Conservation (phyloP, 163 green algal species). For the Prototheca cutis region DNA sequence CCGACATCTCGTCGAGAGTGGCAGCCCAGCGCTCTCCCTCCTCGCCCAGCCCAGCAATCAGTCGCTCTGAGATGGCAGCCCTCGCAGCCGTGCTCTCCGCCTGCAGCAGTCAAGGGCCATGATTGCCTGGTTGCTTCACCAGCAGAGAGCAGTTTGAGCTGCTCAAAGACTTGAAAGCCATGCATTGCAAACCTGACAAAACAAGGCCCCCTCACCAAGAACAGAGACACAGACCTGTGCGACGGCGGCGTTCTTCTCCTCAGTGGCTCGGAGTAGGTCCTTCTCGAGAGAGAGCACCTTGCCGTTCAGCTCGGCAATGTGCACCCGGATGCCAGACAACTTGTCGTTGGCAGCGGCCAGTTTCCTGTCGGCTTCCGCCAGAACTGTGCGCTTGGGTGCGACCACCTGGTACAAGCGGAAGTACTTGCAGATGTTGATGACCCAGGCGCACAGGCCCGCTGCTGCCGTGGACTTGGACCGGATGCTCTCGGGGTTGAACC, state of each 20-base stretch:
- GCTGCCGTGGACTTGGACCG: constrained; percentile 76
- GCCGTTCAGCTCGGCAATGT: constrained; percentile 77
- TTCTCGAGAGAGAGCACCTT: constrained; percentile 73
- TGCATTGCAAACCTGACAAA: no score
- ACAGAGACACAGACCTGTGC: constrained; percentile 49
- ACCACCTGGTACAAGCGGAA: constrained; percentile 93
- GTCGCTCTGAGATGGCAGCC: constrained; percentile 72
- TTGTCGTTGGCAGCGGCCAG: constrained; percentile 78
- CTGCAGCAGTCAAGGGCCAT: constrained; percentile 24
- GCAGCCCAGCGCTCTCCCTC: constrained; percentile 82
- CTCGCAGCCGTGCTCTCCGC: constrained; percentile 78
- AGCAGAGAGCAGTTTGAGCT: no score
- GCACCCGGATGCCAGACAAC: constrained; percentile 67
- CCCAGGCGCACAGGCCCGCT: constrained; percentile 82
- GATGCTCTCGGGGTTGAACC: constrained; percentile 80
- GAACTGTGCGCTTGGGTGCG: constrained; percentile 71
- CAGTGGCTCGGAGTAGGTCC: constrained; percentile 63
- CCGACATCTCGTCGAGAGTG: constrained; percentile 56
- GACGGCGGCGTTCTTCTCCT: constrained; percentile 84
- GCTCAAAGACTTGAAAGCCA: no score
- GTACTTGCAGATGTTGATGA: constrained; percentile 94
- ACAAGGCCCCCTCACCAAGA: no score
- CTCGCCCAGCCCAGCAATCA: constrained; percentile 80
- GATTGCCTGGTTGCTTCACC: no score
- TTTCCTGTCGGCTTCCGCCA: constrained; percentile 78